Conservation (phyloP, 2,329 filamentous ascomycete genomes). For the Coniochaeta sp. region DNA sequence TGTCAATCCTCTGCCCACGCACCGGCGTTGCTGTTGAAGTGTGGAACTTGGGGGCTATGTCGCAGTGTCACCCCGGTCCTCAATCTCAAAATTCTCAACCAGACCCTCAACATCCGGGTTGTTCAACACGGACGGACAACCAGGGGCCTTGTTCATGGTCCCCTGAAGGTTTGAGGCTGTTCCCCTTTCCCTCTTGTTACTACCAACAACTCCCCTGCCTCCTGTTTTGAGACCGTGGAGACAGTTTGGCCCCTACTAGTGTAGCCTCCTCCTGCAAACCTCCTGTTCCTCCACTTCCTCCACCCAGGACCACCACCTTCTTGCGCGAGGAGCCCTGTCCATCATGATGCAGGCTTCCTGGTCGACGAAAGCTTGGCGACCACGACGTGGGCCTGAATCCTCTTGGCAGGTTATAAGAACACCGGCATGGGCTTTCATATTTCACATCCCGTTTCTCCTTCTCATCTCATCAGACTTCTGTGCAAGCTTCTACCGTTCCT, state of each 20-base stretch:
- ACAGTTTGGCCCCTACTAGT: conserved; percentile 9
- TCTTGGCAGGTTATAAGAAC: conserved; percentile 8
- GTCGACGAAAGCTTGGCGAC: conserved; percentile 17
- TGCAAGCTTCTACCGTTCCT: conserved; percentile 21
- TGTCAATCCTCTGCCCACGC: neutral
- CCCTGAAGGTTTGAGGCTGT: neutral
- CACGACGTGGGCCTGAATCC: neutral
- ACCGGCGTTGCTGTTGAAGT: too few relatives aligned
- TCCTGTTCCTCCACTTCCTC: conserved; percentile 10
- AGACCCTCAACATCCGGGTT: too few relatives aligned
- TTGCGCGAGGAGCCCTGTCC: too few relatives aligned
- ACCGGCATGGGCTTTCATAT: neutral
- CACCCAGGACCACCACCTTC: too few relatives aligned
- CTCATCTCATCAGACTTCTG: conserved; percentile 4
- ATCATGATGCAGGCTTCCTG: conserved; percentile 14
- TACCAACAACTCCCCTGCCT: conserved; percentile 23
- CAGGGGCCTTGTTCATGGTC: neutral
- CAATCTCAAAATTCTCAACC: neutral
- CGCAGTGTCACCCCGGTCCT: neutral
- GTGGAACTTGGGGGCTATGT: too few relatives aligned
- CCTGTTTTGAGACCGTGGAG: conserved; percentile 35
- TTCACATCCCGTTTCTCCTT: neutral
- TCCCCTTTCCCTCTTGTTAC: conserved; percentile 1
- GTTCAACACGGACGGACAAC: neutral
- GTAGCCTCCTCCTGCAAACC: conserved; percentile 7